Percentiles rank a stretch among this genome's conserved stretches.
phyloP scores from a whole-genome alignment of 106 monocot genomes.

The Platanthera zijinensis region DNA sequence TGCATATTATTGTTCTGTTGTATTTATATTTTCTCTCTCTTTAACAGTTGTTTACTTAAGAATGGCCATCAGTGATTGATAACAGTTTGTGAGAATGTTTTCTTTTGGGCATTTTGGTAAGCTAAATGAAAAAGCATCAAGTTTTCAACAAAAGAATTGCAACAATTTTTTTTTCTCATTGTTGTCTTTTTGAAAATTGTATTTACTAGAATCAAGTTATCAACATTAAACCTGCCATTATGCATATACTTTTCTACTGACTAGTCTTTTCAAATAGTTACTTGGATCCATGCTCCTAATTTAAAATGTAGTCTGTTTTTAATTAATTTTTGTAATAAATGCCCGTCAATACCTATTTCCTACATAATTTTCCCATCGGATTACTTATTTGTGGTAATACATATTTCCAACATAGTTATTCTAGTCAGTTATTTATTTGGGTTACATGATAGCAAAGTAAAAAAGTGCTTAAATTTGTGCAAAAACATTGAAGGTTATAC shows the following conservation, averaged over 20 bases:
- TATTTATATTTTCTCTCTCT: not conserved
- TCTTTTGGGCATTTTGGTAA: not conserved
- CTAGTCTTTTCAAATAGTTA: too few species aligned
- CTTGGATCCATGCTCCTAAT: too few species aligned
- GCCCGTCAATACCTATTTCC: too few species aligned
- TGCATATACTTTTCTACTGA: not conserved
- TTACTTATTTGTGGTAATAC: too few species aligned
- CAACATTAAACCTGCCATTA: not conserved
- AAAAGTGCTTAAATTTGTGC: too few species aligned
- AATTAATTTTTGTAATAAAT: too few species aligned
- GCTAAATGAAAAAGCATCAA: not conserved
- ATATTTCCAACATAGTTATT: too few species aligned
- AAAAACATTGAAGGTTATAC: too few species aligned
- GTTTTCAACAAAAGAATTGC: not conserved
- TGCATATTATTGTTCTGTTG: slow-evolving; percentile 15
- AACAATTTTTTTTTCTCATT: not conserved
- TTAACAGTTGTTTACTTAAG: not conserved
- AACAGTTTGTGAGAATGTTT: not conserved
- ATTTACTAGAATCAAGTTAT: not conserved
- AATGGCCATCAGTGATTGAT: not conserved
- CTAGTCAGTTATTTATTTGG: too few species aligned
- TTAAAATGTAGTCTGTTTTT: too few species aligned
- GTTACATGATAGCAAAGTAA: too few species aligned
- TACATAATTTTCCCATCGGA: too few species aligned
- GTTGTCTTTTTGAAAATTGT: not conserved